Base-by-base conservation (phyloP, 345 rosid genomes). In the Eucalyptus pauciflora region DNA sequence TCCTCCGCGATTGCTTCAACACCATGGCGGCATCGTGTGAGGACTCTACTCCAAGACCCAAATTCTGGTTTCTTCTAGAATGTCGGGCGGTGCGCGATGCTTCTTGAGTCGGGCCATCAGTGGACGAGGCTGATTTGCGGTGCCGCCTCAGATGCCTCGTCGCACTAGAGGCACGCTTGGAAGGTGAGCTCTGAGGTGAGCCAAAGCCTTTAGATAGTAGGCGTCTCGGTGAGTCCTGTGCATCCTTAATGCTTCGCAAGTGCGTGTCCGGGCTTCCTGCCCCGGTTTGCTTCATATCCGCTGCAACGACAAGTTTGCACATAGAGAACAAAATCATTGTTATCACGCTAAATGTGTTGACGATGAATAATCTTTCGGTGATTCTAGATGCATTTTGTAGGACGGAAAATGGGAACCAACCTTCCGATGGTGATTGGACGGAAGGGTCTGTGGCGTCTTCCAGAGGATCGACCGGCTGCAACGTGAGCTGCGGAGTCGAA, bases 91-190 rank as follows among this genome's bases (percentile, higher is more conserved):
- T 48, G 12, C 69, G 76, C 22, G 90, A 91, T 29, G 88, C 25
- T 87, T 87, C 88, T 27, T 87, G 88, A 33, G 89, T 92, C 80
- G 64, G 33, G 10, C 89, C 67, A 10, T 37, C 51, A 51, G 88
- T 37, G 31, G 93, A 43, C 45, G 92, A 37, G 45, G 45, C 3
- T 71, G 45, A 71, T 71, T 9, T 33, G 33, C 90, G 92, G 64
- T 76, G 85, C 33, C 91, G 93, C 94, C 92, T 94, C 9, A 91
- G 69, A 13, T 83, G 91, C 92, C 90, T 94, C 13, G 48, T 49
- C 8, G 89, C 10, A 71, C 81, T 18, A 6, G 81, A 37, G 86
- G 64, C 64, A 15, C 49, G 33, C 67, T 9, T 71, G 60, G 89
- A 88, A 2, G 95, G 93, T 7, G 94, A 93, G n/a, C 15, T 60